Evolutionary conservation across 306 rosid species (phyloP), one percentile per base, ranked within the genome.

Genomic region (Carpinus fangiana): DNA sequence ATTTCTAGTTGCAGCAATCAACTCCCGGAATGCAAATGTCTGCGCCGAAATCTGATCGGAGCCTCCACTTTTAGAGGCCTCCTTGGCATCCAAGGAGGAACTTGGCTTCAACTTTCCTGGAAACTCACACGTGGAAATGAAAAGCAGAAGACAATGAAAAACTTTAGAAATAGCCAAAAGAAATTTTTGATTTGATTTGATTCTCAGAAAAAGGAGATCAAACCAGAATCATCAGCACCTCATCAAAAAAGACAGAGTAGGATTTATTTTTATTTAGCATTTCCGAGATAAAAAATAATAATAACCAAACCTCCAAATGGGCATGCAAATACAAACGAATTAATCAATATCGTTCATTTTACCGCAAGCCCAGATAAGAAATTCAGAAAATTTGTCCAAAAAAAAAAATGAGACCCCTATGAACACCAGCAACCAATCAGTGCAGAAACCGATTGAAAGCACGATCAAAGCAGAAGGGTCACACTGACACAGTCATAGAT

Each of bases 1-100:
- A 74, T 95, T 92, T 84, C 87, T 91, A 78, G 98, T 91, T 73
- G 98, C 98, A n/a, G 82, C 77, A 16, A 96, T 98, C 92, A 95
- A 78, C 76, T 95, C 98, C 60, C 95, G 97, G 84, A 90, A 95
- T 64, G 91, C 72, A 84, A 92, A 95, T 48, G 84, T 92, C 83
- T 92, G 92, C 41, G 98, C 98, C 55, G 94, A 88, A 79, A 95
- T 92, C 81, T 87, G 91, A 72, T 86, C 92, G 28, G 93, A 68
- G 46, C 90, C 88, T 69, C 92, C 97, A 83, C 77, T 87, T 78
- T 82, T 86, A 34, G 86, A 74, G 73, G 84, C 68, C 76, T 85
- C 93, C 72, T 51, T 84, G 56, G 83, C 86, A 73, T 73, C 85
- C 56, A 71, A 77, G 52, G 93, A 82, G 66, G 95, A 85, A 74